Conservation (phyloP, 805 yeast species). For the Candida golubevii region DNA sequence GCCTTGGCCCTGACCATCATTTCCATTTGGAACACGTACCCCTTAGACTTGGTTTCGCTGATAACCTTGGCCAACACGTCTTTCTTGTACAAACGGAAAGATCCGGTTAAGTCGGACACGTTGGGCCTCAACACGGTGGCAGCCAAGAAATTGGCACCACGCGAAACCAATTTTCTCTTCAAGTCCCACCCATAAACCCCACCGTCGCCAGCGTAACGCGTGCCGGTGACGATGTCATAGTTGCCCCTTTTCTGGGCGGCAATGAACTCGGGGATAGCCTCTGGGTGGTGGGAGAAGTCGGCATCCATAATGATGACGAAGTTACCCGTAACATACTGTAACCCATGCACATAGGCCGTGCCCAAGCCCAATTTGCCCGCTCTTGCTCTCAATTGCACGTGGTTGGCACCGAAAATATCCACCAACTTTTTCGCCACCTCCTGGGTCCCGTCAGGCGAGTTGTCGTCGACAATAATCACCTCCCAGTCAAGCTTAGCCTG, state of each 20-base stretch:
- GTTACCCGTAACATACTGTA: conserved; percentile 66
- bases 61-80: conserved; percentile 63
- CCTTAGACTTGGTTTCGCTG: conserved; percentile 65
- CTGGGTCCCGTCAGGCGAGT: conserved; percentile 80
- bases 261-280: conserved; percentile 72
- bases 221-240: conserved; percentile 53
- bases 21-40: conserved; percentile 84
- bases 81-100: conserved; percentile 71
- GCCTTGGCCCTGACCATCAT: conserved; percentile 81
- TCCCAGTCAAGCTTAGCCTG: conserved; percentile 65
- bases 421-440: conserved; percentile 61
- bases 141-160: conserved; percentile 80
- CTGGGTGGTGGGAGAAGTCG: conserved; percentile 78
- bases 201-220: conserved; percentile 76
- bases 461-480: conserved; percentile 71
- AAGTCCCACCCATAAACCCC: conserved; percentile 85
- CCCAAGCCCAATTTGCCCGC: conserved; percentile 77
- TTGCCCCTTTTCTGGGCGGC: conserved; percentile 51
- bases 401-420: conserved; percentile 53
- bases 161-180: conserved; percentile 69
- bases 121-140: conserved; percentile 65
- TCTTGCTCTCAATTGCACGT: conserved; percentile 62
- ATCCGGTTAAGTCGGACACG: conserved; percentile 73
- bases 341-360: conserved; percentile 77
- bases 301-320: conserved; percentile 82